Evolutionary conservation across 2,329 filamentous ascomycete genomes (phyloP).

Genomic region (Teratosphaeriaceae sp.): DNA sequence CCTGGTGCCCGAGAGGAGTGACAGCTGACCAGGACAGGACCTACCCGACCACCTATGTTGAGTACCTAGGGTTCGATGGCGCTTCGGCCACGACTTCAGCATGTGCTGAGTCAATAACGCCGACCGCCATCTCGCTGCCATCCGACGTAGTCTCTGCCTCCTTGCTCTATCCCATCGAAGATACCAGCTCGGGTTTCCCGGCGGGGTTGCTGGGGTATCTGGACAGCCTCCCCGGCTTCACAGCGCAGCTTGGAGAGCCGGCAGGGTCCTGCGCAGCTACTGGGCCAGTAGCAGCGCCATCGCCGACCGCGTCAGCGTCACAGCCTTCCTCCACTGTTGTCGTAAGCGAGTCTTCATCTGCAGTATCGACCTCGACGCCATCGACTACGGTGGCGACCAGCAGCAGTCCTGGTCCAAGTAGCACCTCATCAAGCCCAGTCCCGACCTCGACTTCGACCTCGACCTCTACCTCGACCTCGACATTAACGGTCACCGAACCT

Average conservation of each 20-base stretch:
- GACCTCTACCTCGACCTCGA: neutral
- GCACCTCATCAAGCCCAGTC: neutral
- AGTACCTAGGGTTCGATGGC: neutral
- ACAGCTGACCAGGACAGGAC: neutral
- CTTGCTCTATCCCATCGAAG: neutral
- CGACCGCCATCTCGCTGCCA: neutral
- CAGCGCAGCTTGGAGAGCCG: conserved; percentile 1
- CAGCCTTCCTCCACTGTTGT: neutral
- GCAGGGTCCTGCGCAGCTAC: neutral
- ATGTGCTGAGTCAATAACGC: neutral
- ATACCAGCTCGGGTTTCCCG: neutral
- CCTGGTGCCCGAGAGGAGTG: too few species aligned
- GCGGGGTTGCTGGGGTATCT: neutral
- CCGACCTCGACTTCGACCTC: neutral
- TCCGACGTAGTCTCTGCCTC: neutral
- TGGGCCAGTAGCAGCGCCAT: neutral
- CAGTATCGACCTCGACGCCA: neutral
- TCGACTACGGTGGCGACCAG: neutral
- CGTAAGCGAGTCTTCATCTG: neutral
- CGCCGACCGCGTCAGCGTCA: neutral
- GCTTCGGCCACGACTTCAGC: neutral
- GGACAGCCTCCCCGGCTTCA: neutral
- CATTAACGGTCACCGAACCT: neutral
- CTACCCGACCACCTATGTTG: conserved; percentile 3
- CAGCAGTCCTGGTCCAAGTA: neutral